Percentiles rank a stretch among this genome's conserved stretches.
These are phyloP conservation scores for Nicotiana knightiana DNA, from an alignment of 257 asterid species.

Conservation along the genomic window DNA sequence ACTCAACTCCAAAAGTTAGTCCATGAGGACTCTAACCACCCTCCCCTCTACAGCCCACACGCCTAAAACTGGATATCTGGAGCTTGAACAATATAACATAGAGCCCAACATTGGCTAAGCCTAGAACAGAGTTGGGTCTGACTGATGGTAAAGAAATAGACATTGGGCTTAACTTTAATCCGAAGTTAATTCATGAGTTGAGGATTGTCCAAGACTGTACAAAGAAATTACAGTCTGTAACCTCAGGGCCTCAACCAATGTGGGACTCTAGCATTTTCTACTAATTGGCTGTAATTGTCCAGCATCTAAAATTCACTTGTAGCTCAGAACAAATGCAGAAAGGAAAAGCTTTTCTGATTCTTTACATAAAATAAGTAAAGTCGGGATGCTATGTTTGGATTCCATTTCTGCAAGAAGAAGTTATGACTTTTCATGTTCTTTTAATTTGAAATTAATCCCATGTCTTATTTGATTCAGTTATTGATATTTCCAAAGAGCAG, in stretches of 20 bases:
- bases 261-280: background rate
- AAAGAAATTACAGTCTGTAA: background rate
- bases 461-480: background rate
- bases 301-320: background rate
- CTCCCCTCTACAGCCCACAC: background rate
- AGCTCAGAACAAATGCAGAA: background rate
- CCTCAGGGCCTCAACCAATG: background rate
- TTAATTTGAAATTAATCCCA: background rate
- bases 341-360: background rate
- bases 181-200: background rate
- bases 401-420: background rate
- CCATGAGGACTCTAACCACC: background rate
- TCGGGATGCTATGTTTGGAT: no score
- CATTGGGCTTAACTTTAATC: background rate
- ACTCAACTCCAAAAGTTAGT: background rate
- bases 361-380: no score
- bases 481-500: background rate
- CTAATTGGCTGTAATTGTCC: background rate
- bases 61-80: background rate
- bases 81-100: background rate
- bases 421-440: background rate
- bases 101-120: background rate
- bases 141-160: background rate
- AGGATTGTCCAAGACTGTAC: background rate
- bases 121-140: background rate